phyloP scores from a whole-genome alignment of 2,329 filamentous ascomycete species.

The Trichoderma polysporum region DNA sequence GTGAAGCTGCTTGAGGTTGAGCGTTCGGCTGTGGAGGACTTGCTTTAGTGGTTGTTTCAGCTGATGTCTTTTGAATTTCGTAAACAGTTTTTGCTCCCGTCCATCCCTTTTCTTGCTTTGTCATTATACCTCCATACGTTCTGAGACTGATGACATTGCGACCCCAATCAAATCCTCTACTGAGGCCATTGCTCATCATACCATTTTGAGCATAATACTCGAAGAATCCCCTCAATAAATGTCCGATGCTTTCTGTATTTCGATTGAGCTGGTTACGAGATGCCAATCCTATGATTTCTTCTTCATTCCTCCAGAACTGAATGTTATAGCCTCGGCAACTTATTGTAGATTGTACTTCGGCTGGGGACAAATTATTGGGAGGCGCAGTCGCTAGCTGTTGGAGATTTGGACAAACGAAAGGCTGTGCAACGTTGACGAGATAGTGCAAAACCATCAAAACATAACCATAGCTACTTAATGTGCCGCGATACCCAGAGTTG shows the following conservation, averaged over 20 bases:
- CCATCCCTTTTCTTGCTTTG: constrained; percentile 81
- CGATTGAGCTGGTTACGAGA: constrained; percentile 58
- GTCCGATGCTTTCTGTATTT: constrained; percentile 69
- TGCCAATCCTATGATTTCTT: constrained; percentile 64
- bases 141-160: constrained; percentile 77
- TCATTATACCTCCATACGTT: constrained; percentile 65
- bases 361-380: constrained; percentile 32
- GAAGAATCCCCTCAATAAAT: constrained; percentile 79
- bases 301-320: constrained; percentile 75
- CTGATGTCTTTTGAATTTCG: constrained; percentile 42
- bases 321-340: constrained; percentile 66
- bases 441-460: constrained; percentile 92
- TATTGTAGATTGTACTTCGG: constrained; percentile 26
- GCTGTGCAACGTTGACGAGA: constrained; percentile 75
- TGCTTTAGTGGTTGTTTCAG: neutral
- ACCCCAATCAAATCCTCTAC: constrained; percentile 74
- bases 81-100: constrained; percentile 73
- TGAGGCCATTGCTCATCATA: constrained; percentile 49
- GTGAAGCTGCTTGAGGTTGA: constrained; percentile 23
- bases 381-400: constrained; percentile 57
- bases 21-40: neutral
- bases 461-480: constrained; percentile 86
- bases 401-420: constrained; percentile 82
- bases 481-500: constrained; percentile 83
- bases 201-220: constrained; percentile 73